A percentile compares a stretch with the other conserved stretches of the same genome.
Conservation (phyloP, 208 protist species). For the Polymyxa betae region DNA sequence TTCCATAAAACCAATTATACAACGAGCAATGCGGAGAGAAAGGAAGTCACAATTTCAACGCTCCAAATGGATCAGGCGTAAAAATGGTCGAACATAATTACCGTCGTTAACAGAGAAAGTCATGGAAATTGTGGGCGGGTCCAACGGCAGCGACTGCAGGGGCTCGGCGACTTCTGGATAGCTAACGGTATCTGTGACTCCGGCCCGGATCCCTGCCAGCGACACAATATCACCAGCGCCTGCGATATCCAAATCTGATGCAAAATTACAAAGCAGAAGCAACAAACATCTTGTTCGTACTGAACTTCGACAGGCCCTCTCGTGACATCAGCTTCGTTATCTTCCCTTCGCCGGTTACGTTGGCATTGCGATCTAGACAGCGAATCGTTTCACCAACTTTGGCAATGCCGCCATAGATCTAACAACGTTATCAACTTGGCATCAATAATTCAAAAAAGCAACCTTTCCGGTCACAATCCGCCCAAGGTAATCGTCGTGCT, state of each 20-base stretch:
- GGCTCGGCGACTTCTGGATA: neutral
- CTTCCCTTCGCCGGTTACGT: neutral
- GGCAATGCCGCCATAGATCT: constrained; percentile 11
- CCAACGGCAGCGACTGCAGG: neutral
- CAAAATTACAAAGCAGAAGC: neutral
- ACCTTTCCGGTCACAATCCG: constrained; percentile 38
- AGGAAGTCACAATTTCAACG: no score
- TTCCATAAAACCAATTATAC: no score
- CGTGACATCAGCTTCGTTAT: constrained; percentile 34
- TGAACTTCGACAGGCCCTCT: neutral
- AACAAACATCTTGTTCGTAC: neutral
- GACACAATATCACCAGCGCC: constrained; percentile 46
- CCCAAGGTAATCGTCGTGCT: constrained; percentile 25
- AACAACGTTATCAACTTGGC: neutral
- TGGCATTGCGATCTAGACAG: neutral
- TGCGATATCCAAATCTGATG: neutral
- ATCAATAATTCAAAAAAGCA: neutral
- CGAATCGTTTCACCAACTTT: constrained; percentile 23
- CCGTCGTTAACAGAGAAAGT: constrained; percentile 50
- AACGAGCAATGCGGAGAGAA: no score
- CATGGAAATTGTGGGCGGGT: constrained; percentile 51
- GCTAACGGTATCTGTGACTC: constrained; percentile 15
- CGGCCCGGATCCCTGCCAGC: neutral
- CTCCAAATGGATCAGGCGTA: no score
- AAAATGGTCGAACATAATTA: no score